phyloP scores from a whole-genome alignment of 2,329 filamentous ascomycete species.

The Aspergillus cejpii region DNA sequence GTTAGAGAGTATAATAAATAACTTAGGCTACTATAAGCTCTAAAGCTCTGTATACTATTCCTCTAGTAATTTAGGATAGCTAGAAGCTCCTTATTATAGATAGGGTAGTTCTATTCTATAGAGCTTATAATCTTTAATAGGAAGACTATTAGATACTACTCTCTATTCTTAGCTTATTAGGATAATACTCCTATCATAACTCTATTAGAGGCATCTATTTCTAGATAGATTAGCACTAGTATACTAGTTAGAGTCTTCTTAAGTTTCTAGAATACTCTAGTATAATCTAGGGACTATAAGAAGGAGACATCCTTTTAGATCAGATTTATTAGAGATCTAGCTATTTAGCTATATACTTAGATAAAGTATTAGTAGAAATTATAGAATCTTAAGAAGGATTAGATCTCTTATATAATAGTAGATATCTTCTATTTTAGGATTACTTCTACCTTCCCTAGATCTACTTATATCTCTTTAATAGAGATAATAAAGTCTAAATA shows the following conservation, averaged over 20 bases:
- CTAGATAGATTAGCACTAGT: neutral
- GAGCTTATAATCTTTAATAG: no score
- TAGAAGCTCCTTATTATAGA: neutral
- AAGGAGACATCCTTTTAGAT: neutral
- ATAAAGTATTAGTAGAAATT: neutral
- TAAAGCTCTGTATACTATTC: neutral
- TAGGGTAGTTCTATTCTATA: no score
- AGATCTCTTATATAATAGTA: neutral
- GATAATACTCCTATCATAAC: neutral
- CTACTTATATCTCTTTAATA: no score
- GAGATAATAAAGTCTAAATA: neutral
- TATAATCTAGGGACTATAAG: neutral
- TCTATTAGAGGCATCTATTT: neutral
- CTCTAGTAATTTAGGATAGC: neutral
- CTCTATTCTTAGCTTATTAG: neutral
- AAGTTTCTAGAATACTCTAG: neutral
- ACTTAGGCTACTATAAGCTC: no score
- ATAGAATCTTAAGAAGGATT: no score
- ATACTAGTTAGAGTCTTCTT: neutral
- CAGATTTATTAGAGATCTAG: no score
- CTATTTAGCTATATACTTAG: neutral
- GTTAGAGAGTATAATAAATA: no score
- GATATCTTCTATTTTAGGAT: neutral
- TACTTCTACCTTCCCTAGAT: no score
- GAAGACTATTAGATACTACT: neutral